Evolutionary conservation across 108 stramenopile genomes (phyloP).

Genomic region (Fistulifera solaris): DNA sequence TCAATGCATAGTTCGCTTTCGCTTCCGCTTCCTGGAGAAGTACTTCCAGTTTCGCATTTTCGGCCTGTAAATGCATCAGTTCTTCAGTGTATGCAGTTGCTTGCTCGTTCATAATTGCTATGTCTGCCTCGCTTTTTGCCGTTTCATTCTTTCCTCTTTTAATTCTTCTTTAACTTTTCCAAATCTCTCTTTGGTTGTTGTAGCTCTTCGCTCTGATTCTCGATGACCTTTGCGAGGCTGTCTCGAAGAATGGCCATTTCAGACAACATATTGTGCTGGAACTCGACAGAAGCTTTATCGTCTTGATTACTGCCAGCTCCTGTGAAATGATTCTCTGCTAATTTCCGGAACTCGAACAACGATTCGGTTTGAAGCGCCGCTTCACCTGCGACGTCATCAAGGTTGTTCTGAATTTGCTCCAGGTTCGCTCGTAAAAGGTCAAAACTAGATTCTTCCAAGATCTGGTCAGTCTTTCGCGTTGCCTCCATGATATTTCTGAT

Average conservation of each 20-base stretch:
- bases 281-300: not conserved
- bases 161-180: constrained; percentile 1
- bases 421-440: not conserved
- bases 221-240: not conserved
- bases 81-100: constrained; percentile 9
- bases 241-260: constrained; percentile 1
- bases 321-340: not conserved
- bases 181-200: not conserved
- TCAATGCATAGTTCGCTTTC: not conserved
- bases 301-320: not conserved
- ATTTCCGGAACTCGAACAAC: not conserved
- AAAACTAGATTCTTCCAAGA: not conserved
- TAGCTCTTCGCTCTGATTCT: not conserved
- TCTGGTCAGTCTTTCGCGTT: not conserved
- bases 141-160: not conserved
- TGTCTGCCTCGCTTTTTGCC: constrained; percentile 2
- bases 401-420: constrained; percentile 4
- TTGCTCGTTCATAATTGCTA: constrained; percentile 9
- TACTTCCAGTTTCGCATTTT: constrained; percentile 3
- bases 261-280: not conserved
- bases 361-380: constrained; percentile 7
- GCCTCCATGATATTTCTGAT: constrained; percentile 1
- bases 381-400: constrained; percentile 5
- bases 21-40: constrained; percentile 3
- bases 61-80: constrained; percentile 8